Evolutionary conservation across 2,329 filamentous ascomycete genomes (phyloP).

Genomic region (Decorospora gaudefroyi): DNA sequence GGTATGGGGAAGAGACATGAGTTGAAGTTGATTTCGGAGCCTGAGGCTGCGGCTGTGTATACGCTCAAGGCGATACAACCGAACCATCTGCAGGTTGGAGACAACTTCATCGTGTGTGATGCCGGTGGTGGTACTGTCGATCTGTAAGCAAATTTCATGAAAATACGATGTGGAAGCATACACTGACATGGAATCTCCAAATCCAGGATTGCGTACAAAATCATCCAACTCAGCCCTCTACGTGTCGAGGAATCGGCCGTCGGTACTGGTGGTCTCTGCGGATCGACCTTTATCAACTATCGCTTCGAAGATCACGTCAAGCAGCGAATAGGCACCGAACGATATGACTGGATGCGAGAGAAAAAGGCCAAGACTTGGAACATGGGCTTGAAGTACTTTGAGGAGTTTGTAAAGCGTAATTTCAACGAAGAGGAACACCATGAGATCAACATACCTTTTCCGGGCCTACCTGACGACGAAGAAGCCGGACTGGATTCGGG

Average conservation of each 20-base stretch:
- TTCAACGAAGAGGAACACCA: slow-evolving; percentile 78
- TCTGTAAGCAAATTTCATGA: no score
- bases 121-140: slow-evolving; percentile 44
- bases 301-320: slow-evolving; percentile 78
- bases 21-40: slow-evolving; percentile 79
- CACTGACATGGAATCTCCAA: no score
- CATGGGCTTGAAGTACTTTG: slow-evolving; percentile 74
- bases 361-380: slow-evolving; percentile 80
- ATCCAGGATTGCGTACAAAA: slow-evolving; percentile 82
- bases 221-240: slow-evolving; percentile 72
- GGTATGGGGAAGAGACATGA: slow-evolving; percentile 73
- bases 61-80: slow-evolving; percentile 79
- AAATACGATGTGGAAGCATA: no score
- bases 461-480: slow-evolving; percentile 75
- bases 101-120: slow-evolving; percentile 63
- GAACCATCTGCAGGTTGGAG: slow-evolving; percentile 70
- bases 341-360: slow-evolving; percentile 74
- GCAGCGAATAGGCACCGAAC: slow-evolving; percentile 65
- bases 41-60: slow-evolving; percentile 76
- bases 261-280: slow-evolving; percentile 76
- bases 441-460: slow-evolving; percentile 78
- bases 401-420: slow-evolving; percentile 83
- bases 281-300: slow-evolving; percentile 79
- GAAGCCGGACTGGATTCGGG: slow-evolving; percentile 74
- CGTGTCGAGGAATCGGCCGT: slow-evolving; percentile 78